A percentile compares a stretch with the other conserved stretches of the same genome.
These are phyloP conservation scores for Rickenella mellea DNA, from an alignment of 768 basidiomycete species.

Conservation along the genomic window DNA sequence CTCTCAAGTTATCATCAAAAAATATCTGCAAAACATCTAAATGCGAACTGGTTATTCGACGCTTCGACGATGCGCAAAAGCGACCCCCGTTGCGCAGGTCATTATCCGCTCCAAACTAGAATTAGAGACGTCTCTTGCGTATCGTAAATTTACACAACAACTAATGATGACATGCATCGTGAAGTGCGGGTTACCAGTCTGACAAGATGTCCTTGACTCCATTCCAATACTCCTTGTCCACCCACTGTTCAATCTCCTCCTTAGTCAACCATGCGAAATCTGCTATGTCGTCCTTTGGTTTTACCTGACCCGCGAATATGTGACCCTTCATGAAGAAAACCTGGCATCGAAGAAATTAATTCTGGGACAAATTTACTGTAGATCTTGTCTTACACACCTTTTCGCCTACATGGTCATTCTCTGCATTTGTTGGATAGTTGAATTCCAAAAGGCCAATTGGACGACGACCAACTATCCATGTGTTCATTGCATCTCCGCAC, in stretches of 20 bases:
- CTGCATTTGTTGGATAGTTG: background rate
- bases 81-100: conserved; percentile 42
- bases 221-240: conserved; percentile 67
- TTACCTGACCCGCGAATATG: conserved; percentile 81
- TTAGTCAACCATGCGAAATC: conserved; percentile 95
- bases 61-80: conserved; percentile 88
- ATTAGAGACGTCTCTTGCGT: no score
- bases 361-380: background rate
- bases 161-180: conserved; percentile 3
- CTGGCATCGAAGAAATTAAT: conserved; percentile 26
- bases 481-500: conserved; percentile 80
- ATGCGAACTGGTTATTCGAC: conserved; percentile 80
- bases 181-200: conserved; percentile 30
- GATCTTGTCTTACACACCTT: conserved; percentile 8
- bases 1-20: conserved; percentile 62
- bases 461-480: conserved; percentile 86
- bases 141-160: conserved; percentile 1
- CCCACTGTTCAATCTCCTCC: conserved; percentile 69
- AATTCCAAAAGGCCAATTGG: conserved; percentile 74
- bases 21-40: conserved; percentile 85
- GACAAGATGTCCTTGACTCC: conserved; percentile 75
- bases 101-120: conserved; percentile 33
- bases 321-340: conserved; percentile 94
- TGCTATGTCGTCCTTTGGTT: conserved; percentile 42
- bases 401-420: background rate